Percentiles rank a stretch among this genome's conserved stretches.
phyloP scores from a whole-genome alignment of 306 rosid species.

The Hippophae rhamnoides region DNA sequence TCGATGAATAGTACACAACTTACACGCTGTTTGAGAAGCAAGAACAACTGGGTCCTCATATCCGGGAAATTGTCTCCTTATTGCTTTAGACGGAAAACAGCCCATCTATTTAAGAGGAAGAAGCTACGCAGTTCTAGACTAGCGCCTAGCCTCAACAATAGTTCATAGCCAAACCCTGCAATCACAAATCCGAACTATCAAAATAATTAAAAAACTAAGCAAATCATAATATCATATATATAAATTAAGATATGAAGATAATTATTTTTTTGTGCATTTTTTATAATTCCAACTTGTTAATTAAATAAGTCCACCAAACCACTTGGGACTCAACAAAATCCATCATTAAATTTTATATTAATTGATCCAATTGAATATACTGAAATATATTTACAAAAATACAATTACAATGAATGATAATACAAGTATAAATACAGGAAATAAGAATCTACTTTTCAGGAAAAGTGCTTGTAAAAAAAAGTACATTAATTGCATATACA shows the following conservation, averaged over 20 bases:
- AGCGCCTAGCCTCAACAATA: slow-evolving; percentile 37
- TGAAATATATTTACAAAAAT: too few species aligned
- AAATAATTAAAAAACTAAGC: slow-evolving; percentile 22
- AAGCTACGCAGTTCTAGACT: slow-evolving; percentile 18
- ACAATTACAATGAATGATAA: too few species aligned
- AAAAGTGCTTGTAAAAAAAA: too few species aligned
- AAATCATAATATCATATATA: background rate
- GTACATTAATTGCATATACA: too few species aligned
- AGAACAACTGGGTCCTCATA: slow-evolving; percentile 59
- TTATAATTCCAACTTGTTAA: too few species aligned
- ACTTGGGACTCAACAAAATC: background rate
- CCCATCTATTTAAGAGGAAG: slow-evolving; percentile 50
- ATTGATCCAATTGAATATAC: too few species aligned
- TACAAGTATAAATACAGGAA: too few species aligned
- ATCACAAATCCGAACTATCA: slow-evolving; percentile 16
- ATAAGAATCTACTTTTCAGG: too few species aligned
- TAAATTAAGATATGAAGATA: background rate
- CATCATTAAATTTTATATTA: too few species aligned
- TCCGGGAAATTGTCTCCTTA: slow-evolving; percentile 22
- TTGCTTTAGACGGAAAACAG: slow-evolving; percentile 52
- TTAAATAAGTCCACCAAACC: too few species aligned
- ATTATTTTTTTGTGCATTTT: background rate
- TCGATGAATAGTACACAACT: slow-evolving; percentile 20
- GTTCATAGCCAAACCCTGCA: slow-evolving; percentile 33
- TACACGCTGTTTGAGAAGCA: slow-evolving; percentile 79